phyloP scores from a whole-genome alignment of 2,329 filamentous ascomycete genomes.

The Dothistroma septosporum region DNA sequence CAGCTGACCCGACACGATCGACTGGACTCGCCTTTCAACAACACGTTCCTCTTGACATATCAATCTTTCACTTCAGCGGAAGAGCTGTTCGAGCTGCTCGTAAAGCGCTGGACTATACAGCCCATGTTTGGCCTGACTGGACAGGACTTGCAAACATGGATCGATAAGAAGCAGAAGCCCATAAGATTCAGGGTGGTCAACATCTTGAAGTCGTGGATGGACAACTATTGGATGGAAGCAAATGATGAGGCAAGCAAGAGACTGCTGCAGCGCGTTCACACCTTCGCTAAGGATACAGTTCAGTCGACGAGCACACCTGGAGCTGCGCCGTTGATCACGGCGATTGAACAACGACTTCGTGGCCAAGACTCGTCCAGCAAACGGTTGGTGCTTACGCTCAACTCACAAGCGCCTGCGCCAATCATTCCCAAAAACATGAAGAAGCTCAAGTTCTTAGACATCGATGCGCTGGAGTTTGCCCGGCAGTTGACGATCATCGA shows the following conservation, averaged over 20 bases:
- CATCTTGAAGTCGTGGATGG: slow-evolving; percentile 97
- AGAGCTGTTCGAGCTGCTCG: slow-evolving; percentile 88
- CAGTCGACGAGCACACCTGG: slow-evolving; percentile 92
- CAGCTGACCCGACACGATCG: slow-evolving; percentile 95
- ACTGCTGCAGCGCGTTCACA: slow-evolving; percentile 81
- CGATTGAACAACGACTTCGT: slow-evolving; percentile 81
- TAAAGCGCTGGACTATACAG: slow-evolving; percentile 87
- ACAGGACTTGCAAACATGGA: slow-evolving; percentile 79
- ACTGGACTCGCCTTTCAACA: slow-evolving; percentile 91
- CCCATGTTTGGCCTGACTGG: slow-evolving; percentile 75
- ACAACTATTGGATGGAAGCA: slow-evolving; percentile 98
- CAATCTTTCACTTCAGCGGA: slow-evolving; percentile 86
- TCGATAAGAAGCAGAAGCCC: slow-evolving; percentile 89
- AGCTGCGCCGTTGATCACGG: slow-evolving; percentile 74
- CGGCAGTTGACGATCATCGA: slow-evolving; percentile 96
- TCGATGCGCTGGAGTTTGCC: slow-evolving; percentile 94
- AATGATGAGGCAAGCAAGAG: slow-evolving; percentile 77
- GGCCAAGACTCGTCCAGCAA: slow-evolving; percentile 85
- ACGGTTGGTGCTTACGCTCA: slow-evolving; percentile 80
- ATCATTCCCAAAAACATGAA: slow-evolving; percentile 99
- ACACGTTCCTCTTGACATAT: slow-evolving; percentile 95
- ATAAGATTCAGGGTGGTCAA: slow-evolving; percentile 96
- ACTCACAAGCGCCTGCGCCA: slow-evolving; percentile 70
- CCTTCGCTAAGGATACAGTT: slow-evolving; percentile 86
- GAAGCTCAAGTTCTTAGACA: slow-evolving; percentile 97